phyloP scores from a whole-genome alignment of 106 monocot species.

The Dendrobium catenatum region DNA sequence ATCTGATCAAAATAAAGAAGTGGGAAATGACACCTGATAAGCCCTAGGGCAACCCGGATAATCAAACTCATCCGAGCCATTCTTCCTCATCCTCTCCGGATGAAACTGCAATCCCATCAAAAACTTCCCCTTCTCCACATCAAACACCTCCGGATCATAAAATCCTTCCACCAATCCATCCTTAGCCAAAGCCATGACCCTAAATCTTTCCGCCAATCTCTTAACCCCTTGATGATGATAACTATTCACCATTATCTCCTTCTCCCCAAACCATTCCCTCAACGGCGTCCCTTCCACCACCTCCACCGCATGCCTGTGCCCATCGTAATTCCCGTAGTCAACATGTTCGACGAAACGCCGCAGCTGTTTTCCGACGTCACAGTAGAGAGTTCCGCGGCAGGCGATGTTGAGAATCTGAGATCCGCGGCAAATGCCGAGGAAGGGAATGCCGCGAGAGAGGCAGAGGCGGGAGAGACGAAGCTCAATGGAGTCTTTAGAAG shows the following conservation, averaged over 20 bases:
- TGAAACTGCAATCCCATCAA: conserved; percentile 93
- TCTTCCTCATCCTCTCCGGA: conserved; percentile 79
- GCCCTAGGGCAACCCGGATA: conserved; percentile 78
- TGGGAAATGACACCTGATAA: conserved; percentile 51
- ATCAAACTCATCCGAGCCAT: conserved; percentile 57
- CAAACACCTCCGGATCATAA: conserved; percentile 69
- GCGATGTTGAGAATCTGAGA: conserved; percentile 92
- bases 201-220: conserved; percentile 67
- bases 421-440: conserved; percentile 91
- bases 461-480: conserved; percentile 74
- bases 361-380: conserved; percentile 62
- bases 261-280: conserved; percentile 1
- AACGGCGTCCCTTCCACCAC: conserved; percentile 18
- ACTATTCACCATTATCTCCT: conserved; percentile 78
- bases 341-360: conserved; percentile 35
- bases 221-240: conserved; percentile 96
- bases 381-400: conserved; percentile 74
- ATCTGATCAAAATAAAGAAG: neutral
- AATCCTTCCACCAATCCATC: conserved; percentile 88
- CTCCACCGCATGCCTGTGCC: conserved; percentile 59
- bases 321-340: conserved; percentile 77
- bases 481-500: conserved; percentile 89
- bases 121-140: conserved; percentile 79
- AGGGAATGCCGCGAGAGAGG: conserved; percentile 81
- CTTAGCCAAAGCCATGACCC: conserved; percentile 56